Conservation (phyloP, 2,329 filamentous ascomycete genomes). For the Coniochaeta hoffmannii region DNA sequence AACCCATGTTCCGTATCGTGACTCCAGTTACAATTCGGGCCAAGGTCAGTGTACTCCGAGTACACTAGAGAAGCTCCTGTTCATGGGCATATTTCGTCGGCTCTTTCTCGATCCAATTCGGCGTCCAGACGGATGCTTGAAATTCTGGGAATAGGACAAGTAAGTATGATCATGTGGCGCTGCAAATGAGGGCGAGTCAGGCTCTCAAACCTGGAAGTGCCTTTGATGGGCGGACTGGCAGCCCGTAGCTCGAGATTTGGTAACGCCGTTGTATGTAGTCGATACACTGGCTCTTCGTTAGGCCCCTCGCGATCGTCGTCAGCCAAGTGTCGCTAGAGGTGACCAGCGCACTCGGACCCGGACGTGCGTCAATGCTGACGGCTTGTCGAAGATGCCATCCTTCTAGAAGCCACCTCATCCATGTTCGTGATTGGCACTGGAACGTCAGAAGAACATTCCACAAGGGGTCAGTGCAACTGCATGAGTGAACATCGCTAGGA, state of each 20-base stretch:
- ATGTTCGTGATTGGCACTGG: conserved; percentile 4
- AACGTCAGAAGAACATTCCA: conserved; percentile 7
- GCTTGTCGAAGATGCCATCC: not conserved
- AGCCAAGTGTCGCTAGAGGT: not conserved
- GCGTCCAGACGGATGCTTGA: not conserved
- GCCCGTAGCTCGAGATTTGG: too few relatives aligned
- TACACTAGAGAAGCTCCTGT: too few relatives aligned
- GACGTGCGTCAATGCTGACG: conserved; percentile 5
- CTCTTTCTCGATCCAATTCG: not conserved
- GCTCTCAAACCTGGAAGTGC: too few relatives aligned
- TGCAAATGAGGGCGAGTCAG: too few relatives aligned
- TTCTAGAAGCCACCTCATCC: not conserved
- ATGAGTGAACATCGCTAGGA: not conserved
- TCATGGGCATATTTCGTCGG: too few relatives aligned
- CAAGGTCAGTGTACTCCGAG: too few relatives aligned
- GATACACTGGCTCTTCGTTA: not conserved
- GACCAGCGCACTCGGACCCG: not conserved
- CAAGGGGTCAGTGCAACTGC: conserved; percentile 4
- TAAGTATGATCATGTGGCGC: too few relatives aligned
- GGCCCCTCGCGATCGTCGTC: not conserved
- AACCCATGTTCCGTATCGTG: not conserved
- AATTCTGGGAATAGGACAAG: too few relatives aligned
- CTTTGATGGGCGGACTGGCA: too few relatives aligned
- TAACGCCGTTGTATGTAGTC: too few relatives aligned
- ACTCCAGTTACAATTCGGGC: too few relatives aligned